A percentile compares a stretch with the other conserved stretches of the same genome.
phyloP scores from a whole-genome alignment of 2,329 filamentous ascomycete species.

The Rutstroemia sp. region DNA sequence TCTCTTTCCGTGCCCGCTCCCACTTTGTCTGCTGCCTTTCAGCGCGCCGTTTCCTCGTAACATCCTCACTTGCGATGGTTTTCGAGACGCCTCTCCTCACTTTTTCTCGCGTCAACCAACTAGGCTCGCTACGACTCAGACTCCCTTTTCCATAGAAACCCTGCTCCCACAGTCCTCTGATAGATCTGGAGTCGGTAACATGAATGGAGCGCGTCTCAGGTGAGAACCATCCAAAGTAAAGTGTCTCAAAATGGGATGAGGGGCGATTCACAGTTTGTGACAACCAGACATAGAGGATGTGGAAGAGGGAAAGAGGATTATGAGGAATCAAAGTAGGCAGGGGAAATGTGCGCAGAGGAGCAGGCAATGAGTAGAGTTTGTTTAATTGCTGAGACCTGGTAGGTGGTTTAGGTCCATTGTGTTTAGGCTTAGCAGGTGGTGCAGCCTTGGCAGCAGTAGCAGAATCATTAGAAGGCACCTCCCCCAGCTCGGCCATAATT shows the following conservation, averaged over 20 bases:
- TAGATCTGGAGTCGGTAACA: constrained; percentile 66
- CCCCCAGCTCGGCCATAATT: constrained; percentile 22
- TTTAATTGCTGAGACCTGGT: constrained; percentile 42
- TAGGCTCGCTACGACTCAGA: constrained; percentile 89
- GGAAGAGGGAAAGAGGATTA: constrained; percentile 82
- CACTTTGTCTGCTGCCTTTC: constrained; percentile 82
- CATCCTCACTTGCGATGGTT: constrained; percentile 70
- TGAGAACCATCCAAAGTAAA: constrained; percentile 75
- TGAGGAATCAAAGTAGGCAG: constrained; percentile 84
- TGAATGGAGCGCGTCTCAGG: constrained; percentile 74
- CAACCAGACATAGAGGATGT: constrained; percentile 71
- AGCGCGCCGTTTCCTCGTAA: constrained; percentile 67
- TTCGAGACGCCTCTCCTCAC: constrained; percentile 58
- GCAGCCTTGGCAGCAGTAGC: constrained; percentile 1
- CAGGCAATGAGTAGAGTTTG: constrained; percentile 73
- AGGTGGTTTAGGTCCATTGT: constrained; percentile 15
- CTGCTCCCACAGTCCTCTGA: constrained; percentile 85
- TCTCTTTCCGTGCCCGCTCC: constrained; percentile 81
- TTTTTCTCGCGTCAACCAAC: constrained; percentile 81
- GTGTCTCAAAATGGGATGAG: constrained; percentile 52
- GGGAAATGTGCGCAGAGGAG: constrained; percentile 75
- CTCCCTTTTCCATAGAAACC: constrained; percentile 96
- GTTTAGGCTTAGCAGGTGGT: constrained; percentile 8
- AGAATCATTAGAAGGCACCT: constrained; percentile 6
- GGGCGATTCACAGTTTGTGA: constrained; percentile 62